A percentile compares a stretch with the other conserved stretches of the same genome.
phyloP scores from a whole-genome alignment of 805 yeast genomes.

The Ogataea pilisensis region DNA sequence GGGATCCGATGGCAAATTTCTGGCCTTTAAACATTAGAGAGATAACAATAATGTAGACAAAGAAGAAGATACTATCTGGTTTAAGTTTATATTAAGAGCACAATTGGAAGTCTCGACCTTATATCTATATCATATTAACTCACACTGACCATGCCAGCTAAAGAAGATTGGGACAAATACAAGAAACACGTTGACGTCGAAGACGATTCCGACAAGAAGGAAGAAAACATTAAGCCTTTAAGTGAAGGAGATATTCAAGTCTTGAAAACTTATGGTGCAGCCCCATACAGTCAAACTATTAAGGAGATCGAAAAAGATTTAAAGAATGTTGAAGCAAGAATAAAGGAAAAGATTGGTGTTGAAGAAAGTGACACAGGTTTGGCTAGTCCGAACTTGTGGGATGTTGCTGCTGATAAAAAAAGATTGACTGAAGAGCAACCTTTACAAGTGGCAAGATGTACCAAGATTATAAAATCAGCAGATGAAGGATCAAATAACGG shows the following conservation, averaged over 20 bases:
- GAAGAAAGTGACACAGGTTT: constrained; percentile 98
- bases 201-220: constrained; percentile 46
- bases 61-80: no score
- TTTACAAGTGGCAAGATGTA: constrained; percentile 96
- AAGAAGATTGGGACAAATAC: constrained; percentile 98
- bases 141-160: constrained; percentile 93
- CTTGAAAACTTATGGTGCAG: constrained; percentile 94
- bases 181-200: constrained; percentile 73
- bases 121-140: no score
- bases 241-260: constrained; percentile 98
- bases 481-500: constrained; percentile 26
- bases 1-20: no score
- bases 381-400: constrained; percentile 97
- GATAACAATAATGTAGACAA: no score
- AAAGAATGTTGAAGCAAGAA: constrained; percentile 75
- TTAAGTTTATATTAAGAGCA: no score
- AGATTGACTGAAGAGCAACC: constrained; percentile 93
- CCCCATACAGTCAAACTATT: constrained; percentile 83
- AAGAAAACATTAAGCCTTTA: constrained; percentile 77
- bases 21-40: no score
- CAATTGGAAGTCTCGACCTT: no score
- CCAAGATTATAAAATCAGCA: constrained; percentile 80
- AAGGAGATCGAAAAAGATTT: constrained; percentile 85
- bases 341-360: constrained; percentile 91
- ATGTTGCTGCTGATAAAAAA: constrained; percentile 92